Evolutionary conservation across 2,329 filamentous ascomycete genomes (phyloP).

Genomic region (Phialophora macrospora): DNA sequence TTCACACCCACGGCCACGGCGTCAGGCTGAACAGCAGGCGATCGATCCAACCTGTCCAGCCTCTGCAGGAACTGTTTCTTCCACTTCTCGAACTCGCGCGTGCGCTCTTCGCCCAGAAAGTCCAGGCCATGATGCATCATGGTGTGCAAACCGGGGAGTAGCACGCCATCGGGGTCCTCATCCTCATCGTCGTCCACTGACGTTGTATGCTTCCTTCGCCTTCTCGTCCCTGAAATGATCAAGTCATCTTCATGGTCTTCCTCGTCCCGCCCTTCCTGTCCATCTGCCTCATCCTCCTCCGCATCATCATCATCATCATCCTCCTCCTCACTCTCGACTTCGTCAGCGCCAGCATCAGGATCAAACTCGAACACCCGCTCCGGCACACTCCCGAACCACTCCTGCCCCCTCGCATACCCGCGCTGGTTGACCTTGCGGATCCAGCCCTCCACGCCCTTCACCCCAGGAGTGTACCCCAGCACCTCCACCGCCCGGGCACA

Average conservation of each 20-base stretch:
- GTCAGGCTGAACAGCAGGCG: background rate
- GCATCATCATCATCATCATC: background rate
- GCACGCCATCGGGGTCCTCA: conserved; percentile 44
- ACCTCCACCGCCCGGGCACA: conserved; percentile 23
- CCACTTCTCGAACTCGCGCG: conserved; percentile 51
- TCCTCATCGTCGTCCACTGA: conserved; percentile 33
- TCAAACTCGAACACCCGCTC: conserved; percentile 46
- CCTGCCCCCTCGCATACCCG: conserved; percentile 60
- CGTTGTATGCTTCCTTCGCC: background rate
- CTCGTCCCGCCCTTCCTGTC: conserved; percentile 12
- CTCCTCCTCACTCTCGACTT: conserved; percentile 6
- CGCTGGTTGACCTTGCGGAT: conserved; percentile 60
- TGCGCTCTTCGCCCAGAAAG: conserved; percentile 53
- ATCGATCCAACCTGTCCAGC: conserved; percentile 44
- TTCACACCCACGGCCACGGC: conserved; percentile 15
- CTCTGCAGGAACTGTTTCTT: conserved; percentile 49
- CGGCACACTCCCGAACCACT: conserved; percentile 69
- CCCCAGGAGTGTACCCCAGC: conserved; percentile 47
- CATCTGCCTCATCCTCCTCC: background rate
- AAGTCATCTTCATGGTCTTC: conserved; percentile 34
- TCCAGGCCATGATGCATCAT: conserved; percentile 58
- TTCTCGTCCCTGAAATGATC: background rate
- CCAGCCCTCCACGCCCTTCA: conserved; percentile 65
- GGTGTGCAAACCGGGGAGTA: conserved; percentile 54
- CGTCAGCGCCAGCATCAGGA: conserved; percentile 35